Base-by-base conservation (phyloP, 768 basidiomycete genomes). In the Pulveroboletus sp. region DNA sequence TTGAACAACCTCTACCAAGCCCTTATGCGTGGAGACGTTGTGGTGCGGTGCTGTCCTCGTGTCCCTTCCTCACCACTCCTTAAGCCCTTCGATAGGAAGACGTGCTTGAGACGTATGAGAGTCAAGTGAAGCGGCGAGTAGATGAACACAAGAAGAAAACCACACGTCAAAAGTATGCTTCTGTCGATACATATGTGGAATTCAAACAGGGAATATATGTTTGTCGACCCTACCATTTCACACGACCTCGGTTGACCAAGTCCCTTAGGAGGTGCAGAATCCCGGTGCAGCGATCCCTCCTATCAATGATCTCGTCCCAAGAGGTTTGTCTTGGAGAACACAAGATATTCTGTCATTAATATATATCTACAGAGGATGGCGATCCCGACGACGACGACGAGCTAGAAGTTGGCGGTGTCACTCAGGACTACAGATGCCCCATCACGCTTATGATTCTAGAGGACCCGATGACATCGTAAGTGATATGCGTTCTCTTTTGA, bases 301-400 rank as follows among this genome's bases (percentile, higher is more conserved):
- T 27, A 73, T 92, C 14, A 83, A 79, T 3, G 81, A 85, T 24
- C 75, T 89, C 49, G 79, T 93, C 26, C 76, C 80, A 5, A 78
- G 73, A 73, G 91, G 90, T 86, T 53, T 21, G 57, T 53, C 28
- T 33, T 31, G n/a, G 2, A n/a, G 11, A 33, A 27, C 8, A 5
- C 5, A 17, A 27, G 21, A 27, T 32, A 2, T 26, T 14, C 9
- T 32, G 8, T 11, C 8, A n/a, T 36, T 53, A 33, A 40, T 40
- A 5, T 39, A 8, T 36, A 33, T 36, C 10, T 32, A 13, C 40
- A 93, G 92, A 93, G 78, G 75, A 79, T 37, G 89, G 82, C 9
- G 90, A 92, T 54, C 82, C 78, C 28, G 89, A 86, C 47, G 89
- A 89, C 50, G 83, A 94, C 30, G 89, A 93, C 46, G 94, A 96